Base-by-base conservation (phyloP, 2,329 filamentous ascomycete species). In the Colletotrichum acutatum region DNA sequence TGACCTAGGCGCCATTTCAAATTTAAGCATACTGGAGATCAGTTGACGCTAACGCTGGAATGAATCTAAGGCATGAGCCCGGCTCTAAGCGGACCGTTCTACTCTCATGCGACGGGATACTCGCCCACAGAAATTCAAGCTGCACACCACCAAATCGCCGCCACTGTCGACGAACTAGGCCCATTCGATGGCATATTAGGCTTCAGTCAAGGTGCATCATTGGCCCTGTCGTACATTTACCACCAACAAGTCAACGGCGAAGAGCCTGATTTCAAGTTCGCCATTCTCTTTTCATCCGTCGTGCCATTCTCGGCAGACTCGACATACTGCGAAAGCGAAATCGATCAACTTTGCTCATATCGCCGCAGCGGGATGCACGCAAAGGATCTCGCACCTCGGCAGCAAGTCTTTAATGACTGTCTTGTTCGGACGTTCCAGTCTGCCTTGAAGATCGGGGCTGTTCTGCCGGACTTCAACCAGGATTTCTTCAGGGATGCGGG, bases 161-260 rank as follows among this genome's bases (percentile, higher is more conserved):
- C 68, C 5, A 67, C 63, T 1, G 61, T 77, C 14, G 63, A 54
- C 16, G 67, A 71, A 19, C 56, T 76, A 19, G 76, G 76, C 4
- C 76, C 76, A 0, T 77, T 77, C n/a, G 76, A 78, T 49, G 75
- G 68, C 22, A 63, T 75, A 22, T 6, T 78, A 8, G 75, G 76
- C n/a, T 78, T 78, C 58, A 76, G 75, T 16, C 73, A 76, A 52
- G 76, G 76, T 2, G 75, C 74, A 42, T 72, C 67, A 2, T 9
- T 75, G 2, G 72, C 74, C 0, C 49, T 61, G 4, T 72, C 63
- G 2, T 74, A 68, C 24, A 67, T 68, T 28, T 56, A 56, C 11
- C 49, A 68, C 52, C 72, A 72, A 4, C 72, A 68, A 34, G 52
- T 58, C 26, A 62, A 60, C 30, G 62, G 68, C 16, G 59, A 71